Conservation (phyloP, 495 filamentous ascomycete species). For the Rostrohypoxylon terebratum region DNA sequence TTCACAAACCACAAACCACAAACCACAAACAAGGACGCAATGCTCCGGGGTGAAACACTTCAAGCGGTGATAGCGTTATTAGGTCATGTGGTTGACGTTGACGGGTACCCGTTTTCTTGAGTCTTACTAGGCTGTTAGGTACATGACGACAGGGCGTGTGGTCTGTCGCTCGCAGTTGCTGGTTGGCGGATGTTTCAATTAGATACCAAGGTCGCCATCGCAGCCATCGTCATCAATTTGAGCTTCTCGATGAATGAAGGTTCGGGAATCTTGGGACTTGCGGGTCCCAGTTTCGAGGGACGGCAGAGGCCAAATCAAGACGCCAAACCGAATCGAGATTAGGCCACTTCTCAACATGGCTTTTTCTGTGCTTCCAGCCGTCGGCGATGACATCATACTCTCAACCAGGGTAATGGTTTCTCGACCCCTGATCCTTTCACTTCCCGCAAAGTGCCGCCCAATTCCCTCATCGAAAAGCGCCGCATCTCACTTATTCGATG, state of each 20-base stretch:
- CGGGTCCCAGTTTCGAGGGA: background rate
- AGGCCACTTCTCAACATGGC: background rate
- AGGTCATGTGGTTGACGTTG: conserved; percentile 22
- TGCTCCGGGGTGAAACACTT: background rate
- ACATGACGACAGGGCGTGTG: conserved; percentile 27
- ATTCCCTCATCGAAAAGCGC: conserved; percentile 17
- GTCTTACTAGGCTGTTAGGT: too few species aligned
- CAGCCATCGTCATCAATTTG: conserved; percentile 31
- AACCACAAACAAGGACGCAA: background rate
- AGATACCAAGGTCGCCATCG: background rate
- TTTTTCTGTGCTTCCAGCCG: background rate
- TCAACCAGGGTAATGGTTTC: background rate
- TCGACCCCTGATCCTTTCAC: conserved; percentile 24
- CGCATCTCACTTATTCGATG: conserved; percentile 32
- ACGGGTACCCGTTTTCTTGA: background rate
- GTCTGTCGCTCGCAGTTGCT: background rate
- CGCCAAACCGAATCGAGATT: conserved; percentile 32
- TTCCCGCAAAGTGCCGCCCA: background rate
- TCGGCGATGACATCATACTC: conserved; percentile 37
- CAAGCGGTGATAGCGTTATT: background rate
- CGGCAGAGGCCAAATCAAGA: conserved; percentile 24
- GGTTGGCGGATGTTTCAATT: conserved; percentile 5
- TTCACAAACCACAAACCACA: too few species aligned
- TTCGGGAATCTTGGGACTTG: background rate
- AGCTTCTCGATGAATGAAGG: background rate